Conservation (phyloP, 768 basidiomycete species). For the Crassisporium funariophilum region DNA sequence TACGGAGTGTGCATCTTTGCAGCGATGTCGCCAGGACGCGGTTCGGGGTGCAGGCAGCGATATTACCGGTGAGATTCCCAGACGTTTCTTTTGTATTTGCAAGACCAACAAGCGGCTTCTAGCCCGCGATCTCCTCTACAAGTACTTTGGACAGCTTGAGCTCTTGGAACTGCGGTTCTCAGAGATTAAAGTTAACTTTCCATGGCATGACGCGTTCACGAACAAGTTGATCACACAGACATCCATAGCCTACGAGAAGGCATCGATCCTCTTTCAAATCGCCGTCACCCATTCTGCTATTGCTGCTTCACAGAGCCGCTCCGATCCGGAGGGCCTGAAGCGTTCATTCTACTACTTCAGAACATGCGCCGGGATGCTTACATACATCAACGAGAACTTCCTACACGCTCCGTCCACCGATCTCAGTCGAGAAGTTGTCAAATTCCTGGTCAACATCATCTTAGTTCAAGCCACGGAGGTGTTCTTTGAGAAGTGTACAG, state of each 20-base stretch:
- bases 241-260: slow-evolving; percentile 97
- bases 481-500: slow-evolving; percentile 92
- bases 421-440: slow-evolving; percentile 91
- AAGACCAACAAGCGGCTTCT: neutral
- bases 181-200: slow-evolving; percentile 94
- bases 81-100: neutral
- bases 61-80: slow-evolving; percentile 66
- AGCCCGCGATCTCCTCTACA: slow-evolving; percentile 95
- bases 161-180: slow-evolving; percentile 95
- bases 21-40: slow-evolving; percentile 93
- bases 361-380: slow-evolving; percentile 93
- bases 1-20: slow-evolving; percentile 80
- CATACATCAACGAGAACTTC: slow-evolving; percentile 99
- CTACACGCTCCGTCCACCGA: slow-evolving; percentile 96
- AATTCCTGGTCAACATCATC: slow-evolving; percentile 86
- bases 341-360: slow-evolving; percentile 91
- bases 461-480: slow-evolving; percentile 95
- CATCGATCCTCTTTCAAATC: slow-evolving; percentile 95
- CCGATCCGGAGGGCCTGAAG: slow-evolving; percentile 90
- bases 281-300: slow-evolving; percentile 92
- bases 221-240: slow-evolving; percentile 92
- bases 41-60: slow-evolving; percentile 96
- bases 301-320: slow-evolving; percentile 80
- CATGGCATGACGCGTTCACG: slow-evolving; percentile 97
- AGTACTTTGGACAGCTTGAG: slow-evolving; percentile 99